A percentile compares a stretch with the other conserved stretches of the same genome.
phyloP scores from a whole-genome alignment of 371 early-diverging fungal genomes.

The Mycotypha africana region DNA sequence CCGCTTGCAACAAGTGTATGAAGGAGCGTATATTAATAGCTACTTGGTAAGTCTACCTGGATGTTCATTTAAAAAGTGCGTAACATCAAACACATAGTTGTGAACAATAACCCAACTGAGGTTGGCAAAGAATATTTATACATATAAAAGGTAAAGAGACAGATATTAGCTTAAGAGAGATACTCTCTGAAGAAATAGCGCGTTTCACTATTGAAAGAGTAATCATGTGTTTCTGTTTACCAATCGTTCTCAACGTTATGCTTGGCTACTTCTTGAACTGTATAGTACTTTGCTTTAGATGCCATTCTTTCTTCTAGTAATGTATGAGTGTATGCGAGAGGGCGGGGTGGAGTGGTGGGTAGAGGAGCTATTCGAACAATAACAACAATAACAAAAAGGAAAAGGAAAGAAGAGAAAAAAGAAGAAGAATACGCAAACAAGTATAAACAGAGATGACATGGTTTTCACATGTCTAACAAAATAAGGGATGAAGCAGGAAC shows the following conservation, averaged over 20 bases:
- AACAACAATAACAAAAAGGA: neutral
- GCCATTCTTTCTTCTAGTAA: no score
- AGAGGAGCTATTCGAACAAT: neutral
- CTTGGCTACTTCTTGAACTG: neutral
- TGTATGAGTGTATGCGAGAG: no score
- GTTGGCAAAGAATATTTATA: no score
- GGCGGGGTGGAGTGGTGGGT: no score
- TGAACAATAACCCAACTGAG: slow-evolving; percentile 84
- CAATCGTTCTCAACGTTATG: neutral
- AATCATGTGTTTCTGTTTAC: neutral
- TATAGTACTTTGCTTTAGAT: neutral
- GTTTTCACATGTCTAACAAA: no score
- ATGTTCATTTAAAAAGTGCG: slow-evolving; percentile 72
- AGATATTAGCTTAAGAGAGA: no score
- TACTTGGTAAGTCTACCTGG: slow-evolving; percentile 26
- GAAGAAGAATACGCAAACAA: no score
- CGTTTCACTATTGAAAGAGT: neutral
- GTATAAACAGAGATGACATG: no score
- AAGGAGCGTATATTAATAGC: neutral
- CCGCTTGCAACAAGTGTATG: neutral
- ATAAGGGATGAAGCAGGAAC: no score
- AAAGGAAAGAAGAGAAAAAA: neutral
- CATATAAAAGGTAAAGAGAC: no score
- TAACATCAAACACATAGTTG: slow-evolving; percentile 73
- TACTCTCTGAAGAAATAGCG: no score